Percentiles rank a stretch among this genome's conserved stretches.
phyloP scores from a whole-genome alignment of 1,284 basidiomycete species.

The Violaceomyces palustris region DNA sequence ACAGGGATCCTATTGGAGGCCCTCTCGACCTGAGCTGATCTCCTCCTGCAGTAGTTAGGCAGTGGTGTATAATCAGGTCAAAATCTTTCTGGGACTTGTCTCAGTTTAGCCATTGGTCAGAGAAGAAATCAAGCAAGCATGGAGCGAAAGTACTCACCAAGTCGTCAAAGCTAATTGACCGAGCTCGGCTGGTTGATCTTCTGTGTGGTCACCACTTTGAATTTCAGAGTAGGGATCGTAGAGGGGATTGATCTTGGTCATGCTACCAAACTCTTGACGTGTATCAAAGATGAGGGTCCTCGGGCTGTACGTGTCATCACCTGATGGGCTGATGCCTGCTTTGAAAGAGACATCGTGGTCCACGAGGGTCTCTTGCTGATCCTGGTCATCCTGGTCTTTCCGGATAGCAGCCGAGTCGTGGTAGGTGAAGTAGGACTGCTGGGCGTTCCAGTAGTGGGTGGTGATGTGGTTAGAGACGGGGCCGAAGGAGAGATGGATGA shows the following conservation, averaged over 20 bases:
- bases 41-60: no score
- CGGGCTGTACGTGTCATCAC: slow-evolving; percentile 42
- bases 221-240: slow-evolving; percentile 30
- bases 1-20: no score
- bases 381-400: slow-evolving; percentile 3
- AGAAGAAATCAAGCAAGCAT: no score
- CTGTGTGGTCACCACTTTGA: slow-evolving; percentile 1
- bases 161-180: no score
- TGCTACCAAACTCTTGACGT: slow-evolving; percentile 37
- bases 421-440: slow-evolving; percentile 44
- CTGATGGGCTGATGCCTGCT: slow-evolving; percentile 29
- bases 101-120: no score
- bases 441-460: slow-evolving; percentile 49
- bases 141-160: no score
- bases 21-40: no score
- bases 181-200: background rate
- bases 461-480: slow-evolving; percentile 43
- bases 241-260: slow-evolving; percentile 27
- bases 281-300: slow-evolving; percentile 41
- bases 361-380: slow-evolving; percentile 20
- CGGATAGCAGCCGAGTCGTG: background rate
- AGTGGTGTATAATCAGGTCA: no score
- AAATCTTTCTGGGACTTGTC: no score
- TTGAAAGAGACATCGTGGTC: slow-evolving; percentile 46
- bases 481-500: slow-evolving; percentile 47